Evolutionary conservation across 73 alveolate species (phyloP), one percentile per base, ranked within the genome.

Genomic region (Durusdinium trenchii): DNA sequence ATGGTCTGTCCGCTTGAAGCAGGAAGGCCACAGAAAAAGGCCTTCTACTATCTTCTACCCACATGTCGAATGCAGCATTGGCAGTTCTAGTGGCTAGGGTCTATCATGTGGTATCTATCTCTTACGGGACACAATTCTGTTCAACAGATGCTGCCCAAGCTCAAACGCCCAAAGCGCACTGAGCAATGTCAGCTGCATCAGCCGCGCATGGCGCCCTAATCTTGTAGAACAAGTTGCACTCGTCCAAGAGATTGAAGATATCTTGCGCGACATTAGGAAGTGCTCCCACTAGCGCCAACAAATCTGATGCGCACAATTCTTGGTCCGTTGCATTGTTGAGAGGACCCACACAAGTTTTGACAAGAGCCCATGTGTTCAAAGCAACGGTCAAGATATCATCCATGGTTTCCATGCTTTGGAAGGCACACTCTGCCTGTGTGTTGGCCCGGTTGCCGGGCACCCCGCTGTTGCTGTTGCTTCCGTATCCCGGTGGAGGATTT

Each of bases 141-240:
- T 73, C 85, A 12, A 73, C 85, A 5, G 85, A 36, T 1, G 85
- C 85, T 2, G 85, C 85, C 85, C 85, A 73, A 73, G 85, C 85
- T 38, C 85, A 48, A 14, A 73, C 85, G 85, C 85, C 85, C 51
- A 73, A 73, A 40, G 85, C 18, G 85, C 85, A 73, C 85, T 73
- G 85, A 73, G 85, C 85, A 36, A 73, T 73, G 51, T 73, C 85
- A 40, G 85, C 85, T 32, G 85, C 85, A 40, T 73, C 85, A 16
- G 52, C 85, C 35, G 85, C 85, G 30, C 85, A 73, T 16, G 85
- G 85, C 6, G 85, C 51, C 85, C 85, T 38, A 73, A 73, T 32
- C 51, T n/a, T n/a, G 85, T 73, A 73, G 26, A 73, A n/a, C 3
- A 73, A 23, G 52, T 48, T 48, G 30, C 85, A 73, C 7, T 48